Conservation (phyloP, 352 stramenopile genomes). For the Globisporangium radiosum region DNA sequence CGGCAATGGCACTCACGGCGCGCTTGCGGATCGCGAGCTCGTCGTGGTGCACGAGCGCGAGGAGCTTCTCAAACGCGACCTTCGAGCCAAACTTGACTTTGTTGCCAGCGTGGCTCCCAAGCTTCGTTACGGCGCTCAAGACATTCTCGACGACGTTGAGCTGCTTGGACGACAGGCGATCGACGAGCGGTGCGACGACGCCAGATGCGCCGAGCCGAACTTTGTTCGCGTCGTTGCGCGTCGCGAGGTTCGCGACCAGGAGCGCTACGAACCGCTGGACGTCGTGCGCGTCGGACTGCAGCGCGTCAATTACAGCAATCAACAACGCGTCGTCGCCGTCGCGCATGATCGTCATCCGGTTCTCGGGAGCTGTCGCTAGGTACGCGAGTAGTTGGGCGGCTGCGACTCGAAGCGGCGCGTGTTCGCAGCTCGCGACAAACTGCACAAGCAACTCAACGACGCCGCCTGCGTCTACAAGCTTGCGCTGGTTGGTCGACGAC, state of each 20-base stretch:
- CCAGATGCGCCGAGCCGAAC: constrained; percentile 43
- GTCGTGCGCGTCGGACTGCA: constrained; percentile 50
- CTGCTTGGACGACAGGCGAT: constrained; percentile 63
- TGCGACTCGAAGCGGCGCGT: constrained; percentile 21
- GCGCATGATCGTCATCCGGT: constrained; percentile 33
- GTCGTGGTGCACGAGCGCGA: constrained; percentile 57
- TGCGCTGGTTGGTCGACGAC: constrained; percentile 46
- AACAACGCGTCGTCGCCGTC: constrained; percentile 35
- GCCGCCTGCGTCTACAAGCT: constrained; percentile 20
- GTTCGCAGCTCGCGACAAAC: constrained; percentile 15
- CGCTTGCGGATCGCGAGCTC: constrained; percentile 59
- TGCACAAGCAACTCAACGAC: constrained; percentile 33
- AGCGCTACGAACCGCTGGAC: constrained; percentile 54
- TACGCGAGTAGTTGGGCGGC: constrained; percentile 38
- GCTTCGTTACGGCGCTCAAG: constrained; percentile 52
- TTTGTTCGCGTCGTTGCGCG: constrained; percentile 60
- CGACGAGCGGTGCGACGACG: constrained; percentile 33
- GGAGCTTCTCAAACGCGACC: constrained; percentile 65
- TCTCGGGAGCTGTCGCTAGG: constrained; percentile 37
- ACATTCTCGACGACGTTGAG: constrained; percentile 67
- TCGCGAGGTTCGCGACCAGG: constrained; percentile 47
- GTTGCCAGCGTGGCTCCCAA: constrained; percentile 66
- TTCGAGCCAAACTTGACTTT: constrained; percentile 74
- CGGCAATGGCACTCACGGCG: constrained; percentile 46
- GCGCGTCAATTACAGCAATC: constrained; percentile 20